These are phyloP conservation scores for Apiosordaria backusii DNA, from an alignment of 495 filamentous ascomycete genomes.

Conservation along the genomic window DNA sequence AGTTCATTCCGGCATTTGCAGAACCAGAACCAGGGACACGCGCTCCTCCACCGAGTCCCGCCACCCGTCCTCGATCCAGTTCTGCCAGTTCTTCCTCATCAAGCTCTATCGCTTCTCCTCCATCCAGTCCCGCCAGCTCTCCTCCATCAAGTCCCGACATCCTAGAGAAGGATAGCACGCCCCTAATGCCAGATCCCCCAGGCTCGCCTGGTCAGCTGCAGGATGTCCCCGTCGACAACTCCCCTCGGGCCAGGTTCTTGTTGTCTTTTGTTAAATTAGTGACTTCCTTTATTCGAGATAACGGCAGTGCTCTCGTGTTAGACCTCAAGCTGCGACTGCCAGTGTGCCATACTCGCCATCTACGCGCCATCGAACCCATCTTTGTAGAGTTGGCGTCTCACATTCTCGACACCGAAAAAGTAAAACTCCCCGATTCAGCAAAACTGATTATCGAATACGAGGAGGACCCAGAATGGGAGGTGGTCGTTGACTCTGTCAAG, in stretches of 20 bases:
- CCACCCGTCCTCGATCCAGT: too few relatives aligned
- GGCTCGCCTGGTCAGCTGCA: neutral
- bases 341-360: neutral
- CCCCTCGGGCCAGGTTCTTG: neutral
- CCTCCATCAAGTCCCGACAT: neutral
- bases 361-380: neutral
- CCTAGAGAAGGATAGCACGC: neutral
- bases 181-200: neutral
- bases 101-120: neutral
- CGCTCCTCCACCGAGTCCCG: too few relatives aligned
- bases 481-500: neutral
- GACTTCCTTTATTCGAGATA: neutral
- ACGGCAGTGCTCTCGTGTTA: neutral
- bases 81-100: too few relatives aligned
- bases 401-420: neutral
- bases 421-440: neutral
- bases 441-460: neutral
- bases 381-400: neutral
- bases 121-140: neutral
- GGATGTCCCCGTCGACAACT: neutral
- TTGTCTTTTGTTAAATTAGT: neutral
- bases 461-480: neutral
- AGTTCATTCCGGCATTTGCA: neutral
- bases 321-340: neutral
- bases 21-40: neutral